Conservation (phyloP, 140 eudicot genomes). For the Oenanthe javanica region DNA sequence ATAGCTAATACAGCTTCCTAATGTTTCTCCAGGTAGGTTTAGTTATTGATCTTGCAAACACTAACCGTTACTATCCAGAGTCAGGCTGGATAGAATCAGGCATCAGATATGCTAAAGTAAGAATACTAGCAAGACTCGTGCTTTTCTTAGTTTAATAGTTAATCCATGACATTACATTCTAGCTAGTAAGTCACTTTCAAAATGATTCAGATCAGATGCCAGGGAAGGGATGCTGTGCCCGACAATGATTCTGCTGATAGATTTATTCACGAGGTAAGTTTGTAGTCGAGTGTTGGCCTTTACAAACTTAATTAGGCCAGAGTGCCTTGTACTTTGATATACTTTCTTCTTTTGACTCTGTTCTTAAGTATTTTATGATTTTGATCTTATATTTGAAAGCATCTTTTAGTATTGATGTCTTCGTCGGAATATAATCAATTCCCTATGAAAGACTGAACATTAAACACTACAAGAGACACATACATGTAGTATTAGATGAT, state of each 20-base stretch:
- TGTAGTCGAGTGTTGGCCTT: neutral
- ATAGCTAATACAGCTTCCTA: slow-evolving; percentile 2
- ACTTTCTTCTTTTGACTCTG: neutral
- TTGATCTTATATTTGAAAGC: too few relatives aligned
- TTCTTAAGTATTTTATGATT: too few relatives aligned
- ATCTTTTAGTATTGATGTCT: too few relatives aligned
- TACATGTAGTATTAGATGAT: too few relatives aligned
- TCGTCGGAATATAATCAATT: too few relatives aligned
- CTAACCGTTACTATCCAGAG: slow-evolving; percentile 44
- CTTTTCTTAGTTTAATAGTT: neutral
- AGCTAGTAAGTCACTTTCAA: neutral
- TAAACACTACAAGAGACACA: too few relatives aligned
- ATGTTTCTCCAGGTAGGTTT: slow-evolving; percentile 32
- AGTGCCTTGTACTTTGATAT: too few relatives aligned
- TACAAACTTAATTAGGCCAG: neutral
- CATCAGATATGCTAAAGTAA: slow-evolving; percentile 36
- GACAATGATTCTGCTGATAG: slow-evolving; percentile 44
- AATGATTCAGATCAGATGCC: slow-evolving; percentile 48
- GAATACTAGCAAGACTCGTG: neutral
- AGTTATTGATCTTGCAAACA: slow-evolving; percentile 38
- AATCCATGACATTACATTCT: neutral
- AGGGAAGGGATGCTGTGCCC: slow-evolving; percentile 56
- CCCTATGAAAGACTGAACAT: too few relatives aligned
- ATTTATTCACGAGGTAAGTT: slow-evolving; percentile 38
- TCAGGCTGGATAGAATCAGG: slow-evolving; percentile 51